phyloP scores from a whole-genome alignment of 2,329 filamentous ascomycete genomes.

The Pseudogymnoascus sp. region DNA sequence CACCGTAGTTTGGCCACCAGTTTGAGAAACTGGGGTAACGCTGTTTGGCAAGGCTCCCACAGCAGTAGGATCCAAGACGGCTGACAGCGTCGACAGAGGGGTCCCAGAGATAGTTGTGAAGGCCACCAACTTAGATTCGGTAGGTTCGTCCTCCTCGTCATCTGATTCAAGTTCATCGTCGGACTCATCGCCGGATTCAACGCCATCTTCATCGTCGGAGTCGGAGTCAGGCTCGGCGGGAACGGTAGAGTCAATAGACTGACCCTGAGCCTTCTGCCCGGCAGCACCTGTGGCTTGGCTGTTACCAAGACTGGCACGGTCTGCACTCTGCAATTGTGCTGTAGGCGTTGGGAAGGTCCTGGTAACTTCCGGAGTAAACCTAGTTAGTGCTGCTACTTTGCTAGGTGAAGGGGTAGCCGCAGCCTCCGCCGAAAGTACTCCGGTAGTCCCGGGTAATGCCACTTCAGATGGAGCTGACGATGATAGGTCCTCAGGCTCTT shows the following conservation, averaged over 20 bases:
- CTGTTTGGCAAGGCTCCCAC: background rate
- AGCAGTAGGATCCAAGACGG: background rate
- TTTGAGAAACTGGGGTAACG: background rate
- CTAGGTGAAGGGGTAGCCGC: background rate
- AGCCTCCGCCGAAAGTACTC: background rate
- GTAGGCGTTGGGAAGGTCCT: background rate
- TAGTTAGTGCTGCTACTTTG: background rate
- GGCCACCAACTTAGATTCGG: background rate
- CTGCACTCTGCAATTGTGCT: conserved; percentile 3
- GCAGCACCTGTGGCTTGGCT: conserved; percentile 1
- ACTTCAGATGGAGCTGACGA: background rate
- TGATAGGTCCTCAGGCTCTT: background rate
- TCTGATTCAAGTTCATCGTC: background rate
- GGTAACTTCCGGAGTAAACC: background rate
- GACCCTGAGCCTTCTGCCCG: background rate
- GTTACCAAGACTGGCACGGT: background rate
- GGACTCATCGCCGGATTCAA: background rate
- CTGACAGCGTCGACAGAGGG: background rate
- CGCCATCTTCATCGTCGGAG: background rate
- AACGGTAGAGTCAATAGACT: background rate
- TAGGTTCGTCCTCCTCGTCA: background rate
- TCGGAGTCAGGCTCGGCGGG: background rate
- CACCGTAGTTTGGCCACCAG: background rate
- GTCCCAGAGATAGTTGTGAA: conserved; percentile 1
- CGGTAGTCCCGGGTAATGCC: background rate